Evolutionary conservation across 768 basidiomycete species (phyloP).

Genomic region (Pisolithus orientalis): DNA sequence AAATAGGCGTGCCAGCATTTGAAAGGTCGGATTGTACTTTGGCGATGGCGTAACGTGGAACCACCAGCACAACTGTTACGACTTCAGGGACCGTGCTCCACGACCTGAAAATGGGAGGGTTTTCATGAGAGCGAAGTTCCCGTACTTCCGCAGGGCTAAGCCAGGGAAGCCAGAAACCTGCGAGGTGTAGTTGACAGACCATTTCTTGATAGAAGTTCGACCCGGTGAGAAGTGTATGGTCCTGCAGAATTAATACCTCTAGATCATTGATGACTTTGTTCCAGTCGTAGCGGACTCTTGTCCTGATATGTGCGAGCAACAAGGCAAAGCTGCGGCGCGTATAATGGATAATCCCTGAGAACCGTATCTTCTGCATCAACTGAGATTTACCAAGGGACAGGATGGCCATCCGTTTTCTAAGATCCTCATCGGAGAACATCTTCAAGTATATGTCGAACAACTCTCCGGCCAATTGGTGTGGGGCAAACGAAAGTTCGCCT

Average conservation of each 20-base stretch:
- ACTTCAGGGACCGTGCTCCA: conserved; percentile 9
- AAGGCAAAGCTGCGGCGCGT: conserved; percentile 41
- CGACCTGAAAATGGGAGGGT: conserved; percentile 22
- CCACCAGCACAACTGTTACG: too few relatives aligned
- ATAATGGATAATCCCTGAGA: conserved; percentile 34
- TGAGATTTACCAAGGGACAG: background rate
- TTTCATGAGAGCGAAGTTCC: conserved; percentile 3
- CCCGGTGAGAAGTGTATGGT: conserved; percentile 18
- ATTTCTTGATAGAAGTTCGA: conserved; percentile 41
- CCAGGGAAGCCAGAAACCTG: conserved; percentile 23
- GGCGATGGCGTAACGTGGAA: too few relatives aligned
- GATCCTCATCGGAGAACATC: conserved; percentile 26
- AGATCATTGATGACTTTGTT: conserved; percentile 28
- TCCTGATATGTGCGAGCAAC: conserved; percentile 35
- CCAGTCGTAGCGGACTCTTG: conserved; percentile 32
- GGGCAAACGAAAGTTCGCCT: conserved; percentile 6
- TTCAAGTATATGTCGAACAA: conserved; percentile 21
- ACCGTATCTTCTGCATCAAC: background rate
- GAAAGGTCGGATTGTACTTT: conserved; percentile 11
- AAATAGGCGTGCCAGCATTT: conserved; percentile 14
- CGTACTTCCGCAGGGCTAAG: conserved; percentile 3
- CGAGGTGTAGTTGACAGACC: conserved; percentile 37
- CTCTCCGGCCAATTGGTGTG: conserved; percentile 19
- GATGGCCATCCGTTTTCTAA: conserved; percentile 6
- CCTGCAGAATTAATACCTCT: conserved; percentile 13